A percentile compares a stretch with the other conserved stretches of the same genome.
Conservation (phyloP, 345 rosid genomes). For the Nasturtium officinale region DNA sequence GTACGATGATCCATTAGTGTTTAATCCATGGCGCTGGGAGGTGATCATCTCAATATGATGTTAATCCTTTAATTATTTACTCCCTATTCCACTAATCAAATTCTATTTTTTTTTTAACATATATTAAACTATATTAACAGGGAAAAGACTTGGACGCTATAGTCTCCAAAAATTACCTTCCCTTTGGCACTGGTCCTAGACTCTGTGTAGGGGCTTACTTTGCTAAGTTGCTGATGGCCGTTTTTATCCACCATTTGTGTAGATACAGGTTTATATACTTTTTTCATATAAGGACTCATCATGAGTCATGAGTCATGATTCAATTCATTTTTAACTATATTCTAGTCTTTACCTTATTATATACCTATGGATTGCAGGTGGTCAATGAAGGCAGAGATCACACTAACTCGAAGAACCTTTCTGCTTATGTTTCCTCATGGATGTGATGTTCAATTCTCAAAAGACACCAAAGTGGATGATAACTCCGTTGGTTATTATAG, state of each 20-base stretch:
- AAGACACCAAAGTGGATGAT: background rate
- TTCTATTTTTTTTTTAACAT: too few relatives aligned
- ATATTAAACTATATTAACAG: background rate
- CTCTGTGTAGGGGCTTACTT: slow-evolving; percentile 16
- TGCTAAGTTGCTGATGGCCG: background rate
- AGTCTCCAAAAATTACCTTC: slow-evolving; percentile 1
- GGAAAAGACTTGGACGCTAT: slow-evolving; percentile 1
- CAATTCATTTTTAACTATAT: background rate
- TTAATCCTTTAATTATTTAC: background rate
- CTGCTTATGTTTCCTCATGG: background rate
- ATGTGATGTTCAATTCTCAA: background rate
- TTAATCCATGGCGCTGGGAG: slow-evolving; percentile 31
- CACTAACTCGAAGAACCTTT: background rate
- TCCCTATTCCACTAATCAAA: background rate
- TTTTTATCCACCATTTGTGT: slow-evolving; percentile 5
- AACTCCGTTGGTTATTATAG: background rate
- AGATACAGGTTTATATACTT: background rate
- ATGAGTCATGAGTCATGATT: too few relatives aligned
- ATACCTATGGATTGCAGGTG: background rate
- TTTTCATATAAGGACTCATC: background rate
- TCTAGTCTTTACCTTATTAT: background rate
- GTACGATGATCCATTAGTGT: slow-evolving; percentile 12
- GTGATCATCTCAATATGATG: background rate
- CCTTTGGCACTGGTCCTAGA: slow-evolving; percentile 11
- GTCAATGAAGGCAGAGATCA: background rate